Evolutionary conservation across 495 filamentous ascomycete species (phyloP).

Genomic region (Penicillium salamii): DNA sequence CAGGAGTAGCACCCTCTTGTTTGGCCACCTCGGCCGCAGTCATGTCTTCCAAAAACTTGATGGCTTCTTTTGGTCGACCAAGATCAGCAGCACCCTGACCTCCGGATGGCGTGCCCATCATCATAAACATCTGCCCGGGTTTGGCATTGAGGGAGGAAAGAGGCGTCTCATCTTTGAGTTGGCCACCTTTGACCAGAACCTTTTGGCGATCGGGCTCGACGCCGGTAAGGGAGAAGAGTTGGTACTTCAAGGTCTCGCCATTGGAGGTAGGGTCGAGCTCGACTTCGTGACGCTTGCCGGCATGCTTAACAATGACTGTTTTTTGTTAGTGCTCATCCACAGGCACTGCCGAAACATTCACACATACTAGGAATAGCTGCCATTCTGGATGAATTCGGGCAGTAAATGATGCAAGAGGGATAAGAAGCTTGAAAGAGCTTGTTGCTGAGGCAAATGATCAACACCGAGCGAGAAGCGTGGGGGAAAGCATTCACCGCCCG

Average conservation of each 20-base stretch:
- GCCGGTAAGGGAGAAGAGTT: constrained; percentile 90
- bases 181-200: constrained; percentile 87
- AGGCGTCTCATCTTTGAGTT: constrained; percentile 91
- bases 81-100: constrained; percentile 53
- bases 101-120: constrained; percentile 87
- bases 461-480: constrained; percentile 37
- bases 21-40: constrained; percentile 88
- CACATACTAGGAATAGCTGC: constrained; percentile 59
- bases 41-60: constrained; percentile 96
- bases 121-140: constrained; percentile 84
- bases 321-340: constrained; percentile 27
- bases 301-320: constrained; percentile 88
- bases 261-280: constrained; percentile 81
- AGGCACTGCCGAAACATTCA: not conserved
- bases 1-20: constrained; percentile 77
- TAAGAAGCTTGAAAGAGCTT: constrained; percentile 23
- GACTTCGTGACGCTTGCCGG: constrained; percentile 89
- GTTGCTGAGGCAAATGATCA: constrained; percentile 27
- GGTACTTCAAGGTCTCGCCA: constrained; percentile 92
- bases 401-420: constrained; percentile 7
- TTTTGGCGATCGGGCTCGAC: constrained; percentile 97
- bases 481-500: constrained; percentile 37
- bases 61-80: constrained; percentile 71
- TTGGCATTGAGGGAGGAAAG: constrained; percentile 82
- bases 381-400: constrained; percentile 41